Evolutionary conservation across 331 rosid species (phyloP).

Genomic region (Prunus yedoensis): DNA sequence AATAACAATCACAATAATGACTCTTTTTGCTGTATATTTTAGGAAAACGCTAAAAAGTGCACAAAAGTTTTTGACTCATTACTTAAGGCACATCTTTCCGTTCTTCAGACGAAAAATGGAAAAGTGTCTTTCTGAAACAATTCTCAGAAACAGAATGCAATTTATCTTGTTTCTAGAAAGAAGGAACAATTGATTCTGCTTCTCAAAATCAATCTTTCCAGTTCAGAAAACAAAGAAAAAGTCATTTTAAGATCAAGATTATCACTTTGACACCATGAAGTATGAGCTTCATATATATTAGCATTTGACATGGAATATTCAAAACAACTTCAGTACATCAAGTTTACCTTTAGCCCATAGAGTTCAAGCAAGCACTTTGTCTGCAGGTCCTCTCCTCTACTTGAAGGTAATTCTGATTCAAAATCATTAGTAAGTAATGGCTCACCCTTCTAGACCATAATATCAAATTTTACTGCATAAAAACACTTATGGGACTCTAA

Average conservation of each 20-base stretch:
- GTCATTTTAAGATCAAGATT: not conserved
- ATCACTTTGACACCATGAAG: not conserved
- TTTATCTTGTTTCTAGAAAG: constrained; percentile 19
- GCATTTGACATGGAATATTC: not conserved
- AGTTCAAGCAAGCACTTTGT: constrained; percentile 89
- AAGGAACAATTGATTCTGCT: not conserved
- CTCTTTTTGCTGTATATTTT: constrained; percentile 21
- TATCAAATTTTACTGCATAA: not conserved
- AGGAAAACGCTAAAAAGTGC: constrained; percentile 16
- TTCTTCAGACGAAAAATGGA: not conserved
- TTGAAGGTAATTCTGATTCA: constrained; percentile 86
- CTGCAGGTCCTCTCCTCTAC: constrained; percentile 93
- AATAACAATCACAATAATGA: constrained; percentile 19
- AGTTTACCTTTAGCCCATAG: constrained; percentile 90
- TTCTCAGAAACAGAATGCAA: constrained; percentile 8
- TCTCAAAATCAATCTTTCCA: not conserved
- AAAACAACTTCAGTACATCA: constrained; percentile 28
- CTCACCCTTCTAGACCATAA: constrained; percentile 14
- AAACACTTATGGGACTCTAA: not conserved
- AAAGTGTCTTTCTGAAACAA: constrained; percentile 12
- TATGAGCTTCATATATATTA: not conserved
- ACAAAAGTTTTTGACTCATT: constrained; percentile 7
- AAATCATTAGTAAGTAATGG: constrained; percentile 35
- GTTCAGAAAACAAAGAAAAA: not conserved
- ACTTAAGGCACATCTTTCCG: too few relatives aligned